Base-by-base conservation (phyloP, 805 yeast genomes). In the Candida piceae region DNA sequence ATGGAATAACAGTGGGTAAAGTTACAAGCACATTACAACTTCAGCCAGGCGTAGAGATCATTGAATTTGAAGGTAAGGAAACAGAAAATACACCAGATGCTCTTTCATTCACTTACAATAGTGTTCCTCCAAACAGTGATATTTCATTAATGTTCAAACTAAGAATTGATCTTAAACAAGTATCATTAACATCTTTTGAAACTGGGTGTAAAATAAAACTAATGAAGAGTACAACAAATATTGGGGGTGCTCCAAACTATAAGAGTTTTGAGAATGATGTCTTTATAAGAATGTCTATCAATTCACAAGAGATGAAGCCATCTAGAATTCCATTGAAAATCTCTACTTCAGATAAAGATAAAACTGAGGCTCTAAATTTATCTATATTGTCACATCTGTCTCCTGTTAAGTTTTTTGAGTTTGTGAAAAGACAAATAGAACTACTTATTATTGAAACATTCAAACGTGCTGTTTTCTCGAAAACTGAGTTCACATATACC, bases 381-480 rank as follows among this genome's bases (percentile, higher is more conserved):
- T 48, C 62, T 7, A 42, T 49, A 12, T 44, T 64, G 20, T 57
- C 70, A 2, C 52, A 58, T 2, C 43, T 64, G 20, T 57, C 70
- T 2, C 52, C 59, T 2, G 50, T 58, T 27, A 58, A 58, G 29
- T 67, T 68, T 44, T 57, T 59, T 0, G 35, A 51, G 1, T 61
- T 55, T 39, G 58, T 66, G 1, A 57, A 59, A 40, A 50, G 65
- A 26, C 58, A 63, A 37, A 58, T 65, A 4, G 71, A 69, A 39
- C 34, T 62, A 15, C 31, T 58, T 8, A 46, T 64, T 4, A 41
- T 60, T 9, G 38, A 48, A 6, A 42, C 49, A 1, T 32, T 64
- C 8, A 36, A 41, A n/a, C 20, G 36, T 3, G 29, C 29, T 6
- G 45, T 59, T 4, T 37, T 56, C n/a, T 27, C 36, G 5, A 25